Evolutionary conservation across 1,284 basidiomycete species (phyloP).

Genomic region (Puccinia polysora): DNA sequence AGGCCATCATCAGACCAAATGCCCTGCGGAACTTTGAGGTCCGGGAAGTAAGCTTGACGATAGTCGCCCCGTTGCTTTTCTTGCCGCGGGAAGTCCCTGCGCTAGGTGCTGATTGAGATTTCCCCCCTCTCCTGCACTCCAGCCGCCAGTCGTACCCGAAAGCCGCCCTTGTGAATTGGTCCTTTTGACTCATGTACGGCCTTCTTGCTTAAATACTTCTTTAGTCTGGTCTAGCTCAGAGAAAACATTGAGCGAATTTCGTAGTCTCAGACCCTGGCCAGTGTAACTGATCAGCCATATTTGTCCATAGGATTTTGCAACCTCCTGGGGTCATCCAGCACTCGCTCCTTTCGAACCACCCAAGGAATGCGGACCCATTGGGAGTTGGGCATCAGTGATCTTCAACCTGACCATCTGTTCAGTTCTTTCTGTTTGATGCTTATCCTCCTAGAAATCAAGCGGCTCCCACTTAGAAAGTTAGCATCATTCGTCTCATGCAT

Average conservation of each 20-base stretch:
- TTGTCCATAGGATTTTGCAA: conserved; percentile 26
- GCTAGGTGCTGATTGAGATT: no score
- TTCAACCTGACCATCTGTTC: conserved; percentile 34
- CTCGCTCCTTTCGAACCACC: conserved; percentile 13
- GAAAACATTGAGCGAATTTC: no score
- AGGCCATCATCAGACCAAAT: conserved; percentile 10
- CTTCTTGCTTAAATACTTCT: background rate
- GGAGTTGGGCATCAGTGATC: conserved; percentile 41
- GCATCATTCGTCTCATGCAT: no score
- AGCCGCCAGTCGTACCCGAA: conserved; percentile 37
- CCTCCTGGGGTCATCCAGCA: conserved; percentile 29
- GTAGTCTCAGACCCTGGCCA: background rate
- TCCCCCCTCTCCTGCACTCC: no score
- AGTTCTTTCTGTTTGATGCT: background rate
- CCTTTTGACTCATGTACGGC: conserved; percentile 32
- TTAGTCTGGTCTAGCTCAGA: no score
- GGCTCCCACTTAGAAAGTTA: no score
- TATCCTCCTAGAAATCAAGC: no score
- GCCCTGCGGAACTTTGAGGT: conserved; percentile 40
- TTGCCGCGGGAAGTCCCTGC: no score
- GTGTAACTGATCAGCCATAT: background rate
- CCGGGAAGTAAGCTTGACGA: conserved; percentile 23
- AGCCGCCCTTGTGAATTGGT: conserved; percentile 9
- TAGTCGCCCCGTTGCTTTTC: no score
- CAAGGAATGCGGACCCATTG: conserved; percentile 11